Conservation (phyloP, 208 protist genomes). For the Lotmaria passim region DNA sequence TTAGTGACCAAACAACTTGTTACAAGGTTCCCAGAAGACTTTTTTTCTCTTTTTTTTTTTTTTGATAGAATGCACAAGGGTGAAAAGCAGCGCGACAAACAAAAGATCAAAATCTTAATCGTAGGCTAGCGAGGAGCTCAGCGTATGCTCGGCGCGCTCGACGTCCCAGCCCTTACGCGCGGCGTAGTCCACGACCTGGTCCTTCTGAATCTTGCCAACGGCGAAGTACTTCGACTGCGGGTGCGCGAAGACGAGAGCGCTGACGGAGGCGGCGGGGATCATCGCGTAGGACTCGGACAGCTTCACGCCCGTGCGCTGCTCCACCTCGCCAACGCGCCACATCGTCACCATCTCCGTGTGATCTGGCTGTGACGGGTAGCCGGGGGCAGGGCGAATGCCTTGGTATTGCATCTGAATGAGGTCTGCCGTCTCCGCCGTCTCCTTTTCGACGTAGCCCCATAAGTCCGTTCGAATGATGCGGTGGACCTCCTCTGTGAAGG, state of each 20-base stretch:
- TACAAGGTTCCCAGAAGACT: no score
- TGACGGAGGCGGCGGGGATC: conserved; percentile 94
- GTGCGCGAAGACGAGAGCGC: conserved; percentile 94
- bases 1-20: no score
- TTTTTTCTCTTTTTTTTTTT: no score
- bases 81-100: no score
- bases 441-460: conserved; percentile 93
- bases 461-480: conserved; percentile 85
- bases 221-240: conserved; percentile 95
- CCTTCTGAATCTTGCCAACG: conserved; percentile 95
- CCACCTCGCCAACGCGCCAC: conserved; percentile 76
- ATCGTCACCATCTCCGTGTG: conserved; percentile 96
- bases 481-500: conserved; percentile 92
- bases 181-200: conserved; percentile 93
- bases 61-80: no score
- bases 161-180: conserved; percentile 70
- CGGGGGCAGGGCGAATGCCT: conserved; percentile 96
- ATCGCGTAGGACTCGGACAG: conserved; percentile 96
- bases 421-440: conserved; percentile 83
- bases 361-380: conserved; percentile 97
- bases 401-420: conserved; percentile 95
- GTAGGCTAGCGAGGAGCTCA: conserved; percentile 58
- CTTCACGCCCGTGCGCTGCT: conserved; percentile 68
- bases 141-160: conserved; percentile 45
- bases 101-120: conserved; percentile 19